These are phyloP conservation scores for Penicillium bovifimosum DNA, from an alignment of 495 filamentous ascomycete species.

Conservation along the genomic window DNA sequence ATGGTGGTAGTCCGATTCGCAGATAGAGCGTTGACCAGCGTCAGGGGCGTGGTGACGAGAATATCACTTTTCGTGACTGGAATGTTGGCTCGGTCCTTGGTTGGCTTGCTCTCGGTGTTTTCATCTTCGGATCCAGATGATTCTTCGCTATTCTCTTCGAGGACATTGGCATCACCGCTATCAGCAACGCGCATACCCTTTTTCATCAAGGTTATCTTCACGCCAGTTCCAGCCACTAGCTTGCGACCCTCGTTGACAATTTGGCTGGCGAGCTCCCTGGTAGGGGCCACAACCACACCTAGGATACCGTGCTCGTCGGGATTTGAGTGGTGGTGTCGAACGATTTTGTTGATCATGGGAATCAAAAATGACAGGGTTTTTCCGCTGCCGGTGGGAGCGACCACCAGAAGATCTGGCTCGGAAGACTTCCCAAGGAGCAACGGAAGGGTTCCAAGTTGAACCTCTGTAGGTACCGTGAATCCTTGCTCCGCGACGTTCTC, in stretches of 20 bases:
- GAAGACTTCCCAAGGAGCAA: conserved; percentile 53
- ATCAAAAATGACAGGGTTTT: conserved; percentile 94
- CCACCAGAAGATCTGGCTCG: conserved; percentile 69
- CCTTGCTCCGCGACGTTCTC: conserved; percentile 80
- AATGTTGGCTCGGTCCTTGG: conserved; percentile 32
- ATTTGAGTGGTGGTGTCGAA: conserved; percentile 47
- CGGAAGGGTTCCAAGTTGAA: conserved; percentile 82
- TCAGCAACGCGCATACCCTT: conserved; percentile 66
- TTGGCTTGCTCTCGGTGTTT: conserved; percentile 34
- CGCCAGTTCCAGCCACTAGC: conserved; percentile 66
- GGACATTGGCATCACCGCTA: conserved; percentile 27
- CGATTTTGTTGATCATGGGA: conserved; percentile 69
- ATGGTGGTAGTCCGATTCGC: conserved; percentile 38
- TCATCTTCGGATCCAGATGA: conserved; percentile 33
- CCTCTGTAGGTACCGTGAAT: conserved; percentile 83
- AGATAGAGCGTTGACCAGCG: conserved; percentile 69
- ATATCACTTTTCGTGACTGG: conserved; percentile 69
- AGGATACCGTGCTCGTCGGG: conserved; percentile 46
- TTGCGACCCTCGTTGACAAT: conserved; percentile 91
- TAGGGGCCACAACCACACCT: conserved; percentile 78
- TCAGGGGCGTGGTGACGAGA: conserved; percentile 79
- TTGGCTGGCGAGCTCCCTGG: conserved; percentile 84
- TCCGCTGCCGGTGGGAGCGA: conserved; percentile 95
- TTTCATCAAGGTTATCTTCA: conserved; percentile 76
- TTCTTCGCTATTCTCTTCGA: conserved; percentile 39